Base-by-base conservation (phyloP, 257 asterid species). In the Solanum piurae region DNA sequence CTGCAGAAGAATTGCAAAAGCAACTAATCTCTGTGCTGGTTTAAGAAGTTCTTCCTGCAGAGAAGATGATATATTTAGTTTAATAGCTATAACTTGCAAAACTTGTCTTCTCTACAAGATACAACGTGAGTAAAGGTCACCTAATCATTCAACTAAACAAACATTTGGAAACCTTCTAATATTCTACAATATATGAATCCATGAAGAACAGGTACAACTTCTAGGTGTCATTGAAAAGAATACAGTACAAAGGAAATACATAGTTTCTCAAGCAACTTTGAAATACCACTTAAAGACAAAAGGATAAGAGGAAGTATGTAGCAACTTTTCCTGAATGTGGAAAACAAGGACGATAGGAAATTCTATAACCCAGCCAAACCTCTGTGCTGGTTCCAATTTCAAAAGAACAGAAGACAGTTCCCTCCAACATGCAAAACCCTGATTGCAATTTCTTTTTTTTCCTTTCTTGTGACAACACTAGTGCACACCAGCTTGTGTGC, bases 11-110 rank as follows among this genome's bases (percentile, higher is more conserved):
- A 95, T 89, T 36, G 99, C 94, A 90, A 93, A 90, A 21, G 97
- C 94, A 91, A 95, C 89, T 93, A 96, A 91, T 86, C 98, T 90
- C 93, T 96, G 97, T 68, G 93, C 89, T 5, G 96, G 91, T 88
- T 86, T 90, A 68, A 95, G 94, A 79, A 93, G 33, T 77, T 93
- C 93, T 49, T 90, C 98, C 99, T 96, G 96, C 93, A 93, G 40
- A 37, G 87, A 87, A 82, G 33, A 86, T 73, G 42, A 69, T 21
- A 49, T 71, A 13, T 27, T 34, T 7, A 18, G 69, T 62, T 44
- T 44, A 11, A 86, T 86, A 55, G 46, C 62, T 31, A 37, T 46
- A 42, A 69, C 49, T 71, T 44, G 83, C 83, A 21, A 69, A 69
- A 52, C 88, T 44, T 86, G 13, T 42, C 83, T 44, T 21, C 12